Evolutionary conservation across 495 filamentous ascomycete species (phyloP).

Genomic region (Jackrogersella multiformis): DNA sequence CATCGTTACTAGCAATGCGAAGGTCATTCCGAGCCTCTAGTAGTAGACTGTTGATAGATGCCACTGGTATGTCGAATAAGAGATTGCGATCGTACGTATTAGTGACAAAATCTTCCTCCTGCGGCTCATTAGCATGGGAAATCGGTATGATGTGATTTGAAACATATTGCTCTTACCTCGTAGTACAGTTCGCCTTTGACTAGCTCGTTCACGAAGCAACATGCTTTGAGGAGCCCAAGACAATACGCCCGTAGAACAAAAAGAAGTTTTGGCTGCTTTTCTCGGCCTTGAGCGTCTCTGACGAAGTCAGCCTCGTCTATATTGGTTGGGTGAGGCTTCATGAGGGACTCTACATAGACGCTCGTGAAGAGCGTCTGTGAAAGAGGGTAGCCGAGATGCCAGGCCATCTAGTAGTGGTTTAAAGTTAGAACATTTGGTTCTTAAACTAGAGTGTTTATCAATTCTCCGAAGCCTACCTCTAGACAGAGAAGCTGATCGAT

Average conservation of each 20-base stretch:
- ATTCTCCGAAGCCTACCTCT: conserved; percentile 68
- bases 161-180: conserved; percentile 65
- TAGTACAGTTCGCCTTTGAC: conserved; percentile 84
- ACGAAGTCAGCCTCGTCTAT: conserved; percentile 77
- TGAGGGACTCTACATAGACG: conserved; percentile 85
- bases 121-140: conserved; percentile 42
- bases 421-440: conserved; percentile 28
- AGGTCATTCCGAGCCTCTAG: conserved; percentile 67
- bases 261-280: conserved; percentile 61
- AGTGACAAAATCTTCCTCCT: conserved; percentile 97
- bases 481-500: conserved; percentile 93
- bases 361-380: conserved; percentile 97
- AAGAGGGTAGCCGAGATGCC: conserved; percentile 93
- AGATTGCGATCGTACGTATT: conserved; percentile 86
- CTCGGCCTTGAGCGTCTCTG: conserved; percentile 40
- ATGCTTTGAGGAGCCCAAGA: conserved; percentile 81
- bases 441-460: neutral
- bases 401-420: conserved; percentile 77
- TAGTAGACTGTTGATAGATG: conserved; percentile 67
- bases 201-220: conserved; percentile 77
- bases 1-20: conserved; percentile 51
- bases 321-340: conserved; percentile 72
- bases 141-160: neutral
- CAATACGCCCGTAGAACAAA: conserved; percentile 86
- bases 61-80: conserved; percentile 67